Evolutionary conservation across 164 flowering plant species (phyloP).

Genomic region (Stephania yunnanensis): DNA sequence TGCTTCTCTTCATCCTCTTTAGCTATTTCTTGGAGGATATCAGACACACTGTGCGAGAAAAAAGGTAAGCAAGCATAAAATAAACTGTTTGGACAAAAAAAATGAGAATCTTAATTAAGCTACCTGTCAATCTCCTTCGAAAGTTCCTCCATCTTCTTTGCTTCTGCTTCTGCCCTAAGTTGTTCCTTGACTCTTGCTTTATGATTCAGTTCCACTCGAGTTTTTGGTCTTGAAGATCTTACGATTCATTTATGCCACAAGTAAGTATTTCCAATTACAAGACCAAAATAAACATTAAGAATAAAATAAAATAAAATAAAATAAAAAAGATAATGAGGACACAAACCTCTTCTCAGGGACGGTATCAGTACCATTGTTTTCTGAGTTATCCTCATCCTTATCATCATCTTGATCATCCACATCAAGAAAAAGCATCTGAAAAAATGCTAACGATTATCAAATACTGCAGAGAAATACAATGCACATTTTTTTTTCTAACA

Average conservation of each 20-base stretch:
- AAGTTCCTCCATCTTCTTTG: slow-evolving; percentile 41
- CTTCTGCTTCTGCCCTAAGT: slow-evolving; percentile 55
- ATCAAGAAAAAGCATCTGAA: slow-evolving; percentile 69
- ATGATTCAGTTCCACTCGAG: slow-evolving; percentile 65
- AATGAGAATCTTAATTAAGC: background rate
- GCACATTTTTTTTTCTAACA: too few relatives aligned
- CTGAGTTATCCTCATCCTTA: slow-evolving; percentile 33
- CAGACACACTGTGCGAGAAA: slow-evolving; percentile 48
- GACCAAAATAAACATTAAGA: too few relatives aligned
- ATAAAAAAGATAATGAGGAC: background rate
- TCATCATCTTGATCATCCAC: slow-evolving; percentile 52
- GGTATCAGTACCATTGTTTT: slow-evolving; percentile 28
- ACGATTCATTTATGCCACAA: too few relatives aligned
- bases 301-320: slow-evolving; percentile 1
- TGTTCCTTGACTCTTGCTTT: slow-evolving; percentile 70
- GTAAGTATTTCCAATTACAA: too few relatives aligned
- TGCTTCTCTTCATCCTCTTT: slow-evolving; percentile 82
- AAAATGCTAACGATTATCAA: background rate
- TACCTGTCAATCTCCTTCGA: slow-evolving; percentile 83
- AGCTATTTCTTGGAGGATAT: slow-evolving; percentile 77
- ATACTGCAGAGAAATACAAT: background rate
- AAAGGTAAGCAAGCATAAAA: slow-evolving; percentile 2
- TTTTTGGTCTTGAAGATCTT: slow-evolving; percentile 54
- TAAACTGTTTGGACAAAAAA: background rate
- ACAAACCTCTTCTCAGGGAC: slow-evolving; percentile 42